A percentile compares a stretch with the other conserved stretches of the same genome.
phyloP scores from a whole-genome alignment of 1,284 basidiomycete genomes.

The Ustilago esculenta region DNA sequence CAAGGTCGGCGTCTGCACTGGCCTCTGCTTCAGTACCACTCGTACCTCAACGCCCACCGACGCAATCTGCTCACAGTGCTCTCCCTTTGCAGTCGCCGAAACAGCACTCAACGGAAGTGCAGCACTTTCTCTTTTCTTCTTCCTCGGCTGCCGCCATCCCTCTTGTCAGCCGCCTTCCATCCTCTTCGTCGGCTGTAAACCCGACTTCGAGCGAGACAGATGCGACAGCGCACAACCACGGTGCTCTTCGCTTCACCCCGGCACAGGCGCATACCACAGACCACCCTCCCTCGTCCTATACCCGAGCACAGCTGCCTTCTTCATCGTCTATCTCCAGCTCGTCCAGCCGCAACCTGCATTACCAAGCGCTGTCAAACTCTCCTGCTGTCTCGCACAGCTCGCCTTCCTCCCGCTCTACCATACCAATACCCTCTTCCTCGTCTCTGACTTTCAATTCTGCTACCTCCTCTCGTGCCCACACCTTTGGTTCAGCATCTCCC shows the following conservation, averaged over 20 bases:
- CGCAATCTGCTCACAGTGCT: background rate
- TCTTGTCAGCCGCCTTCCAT: conserved; percentile 1
- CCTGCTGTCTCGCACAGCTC: background rate
- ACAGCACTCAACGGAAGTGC: conserved; percentile 1
- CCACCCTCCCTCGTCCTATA: conserved; percentile 9
- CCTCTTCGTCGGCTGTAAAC: conserved; percentile 6
- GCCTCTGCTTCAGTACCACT: background rate
- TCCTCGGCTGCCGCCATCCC: background rate
- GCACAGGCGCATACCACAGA: background rate
- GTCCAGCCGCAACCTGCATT: background rate
- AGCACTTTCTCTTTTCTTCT: background rate
- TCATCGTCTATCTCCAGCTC: conserved; percentile 8
- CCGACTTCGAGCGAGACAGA: background rate
- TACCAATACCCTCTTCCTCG: background rate
- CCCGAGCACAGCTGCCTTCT: conserved; percentile 8
- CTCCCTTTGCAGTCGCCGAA: background rate
- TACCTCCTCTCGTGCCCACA: background rate
- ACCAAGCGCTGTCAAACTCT: background rate
- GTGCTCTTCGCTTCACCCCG: background rate
- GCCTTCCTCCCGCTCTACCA: conserved; percentile 4
- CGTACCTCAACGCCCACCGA: background rate
- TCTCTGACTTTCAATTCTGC: background rate
- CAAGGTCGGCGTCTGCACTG: conserved; percentile 1
- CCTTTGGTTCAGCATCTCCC: background rate
- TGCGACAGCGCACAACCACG: background rate